phyloP scores from a whole-genome alignment of 495 filamentous ascomycete species.

The Darksidea phi region DNA sequence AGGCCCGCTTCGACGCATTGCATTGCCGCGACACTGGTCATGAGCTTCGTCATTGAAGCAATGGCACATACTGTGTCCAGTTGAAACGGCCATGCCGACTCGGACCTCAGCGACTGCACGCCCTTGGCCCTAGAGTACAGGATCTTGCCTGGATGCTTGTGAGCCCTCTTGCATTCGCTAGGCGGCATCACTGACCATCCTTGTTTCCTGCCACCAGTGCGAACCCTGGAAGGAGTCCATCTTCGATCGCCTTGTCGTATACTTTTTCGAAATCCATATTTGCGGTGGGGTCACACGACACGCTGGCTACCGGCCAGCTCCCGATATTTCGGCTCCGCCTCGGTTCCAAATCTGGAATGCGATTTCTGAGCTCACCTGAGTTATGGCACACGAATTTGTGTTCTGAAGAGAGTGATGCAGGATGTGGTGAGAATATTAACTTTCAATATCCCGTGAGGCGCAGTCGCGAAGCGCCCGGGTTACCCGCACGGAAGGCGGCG shows the following conservation, averaged over 20 bases:
- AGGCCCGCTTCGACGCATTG: conserved; percentile 23
- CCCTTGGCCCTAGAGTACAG: neutral
- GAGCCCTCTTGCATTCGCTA: neutral
- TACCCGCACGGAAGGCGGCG: neutral
- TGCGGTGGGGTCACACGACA: no score
- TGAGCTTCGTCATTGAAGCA: conserved; percentile 27
- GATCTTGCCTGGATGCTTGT: neutral
- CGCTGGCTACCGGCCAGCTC: neutral
- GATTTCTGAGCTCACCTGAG: neutral
- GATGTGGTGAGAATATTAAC: neutral
- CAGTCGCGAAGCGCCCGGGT: neutral
- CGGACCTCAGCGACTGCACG: neutral
- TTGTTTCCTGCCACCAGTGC: neutral
- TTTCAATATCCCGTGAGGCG: neutral
- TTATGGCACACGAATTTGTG: neutral
- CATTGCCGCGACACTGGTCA: conserved; percentile 17
- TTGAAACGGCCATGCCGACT: neutral
- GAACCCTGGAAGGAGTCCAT: neutral
- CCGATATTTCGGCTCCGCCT: neutral
- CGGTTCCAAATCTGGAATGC: neutral
- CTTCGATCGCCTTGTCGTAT: neutral
- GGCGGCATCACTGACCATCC: neutral
- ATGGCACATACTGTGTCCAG: conserved; percentile 5
- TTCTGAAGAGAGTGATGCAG: neutral
- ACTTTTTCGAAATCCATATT: neutral